phyloP scores from a whole-genome alignment of 257 asterid genomes.

The Lantana camara region DNA sequence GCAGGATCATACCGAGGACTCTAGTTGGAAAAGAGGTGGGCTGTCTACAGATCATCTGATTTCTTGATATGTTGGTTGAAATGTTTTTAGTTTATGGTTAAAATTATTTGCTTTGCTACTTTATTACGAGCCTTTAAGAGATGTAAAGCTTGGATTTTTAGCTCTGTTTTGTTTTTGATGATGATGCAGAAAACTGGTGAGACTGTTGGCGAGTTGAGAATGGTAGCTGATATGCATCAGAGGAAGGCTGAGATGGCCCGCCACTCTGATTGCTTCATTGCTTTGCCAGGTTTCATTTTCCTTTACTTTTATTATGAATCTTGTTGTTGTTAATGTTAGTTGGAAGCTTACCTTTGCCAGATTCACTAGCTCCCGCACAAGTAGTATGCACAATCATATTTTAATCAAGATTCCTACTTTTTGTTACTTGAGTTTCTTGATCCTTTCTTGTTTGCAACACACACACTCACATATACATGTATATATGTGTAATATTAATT shows the following conservation, averaged over 20 bases:
- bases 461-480: too few species aligned
- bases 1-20: slow-evolving; percentile 54
- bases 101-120: too few species aligned
- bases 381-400: not conserved
- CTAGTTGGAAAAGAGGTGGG: slow-evolving; percentile 54
- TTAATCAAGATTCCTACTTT: too few species aligned
- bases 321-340: too few species aligned
- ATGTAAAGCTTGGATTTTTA: slow-evolving; percentile 32
- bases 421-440: too few species aligned
- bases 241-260: slow-evolving; percentile 82
- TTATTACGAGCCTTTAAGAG: too few species aligned
- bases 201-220: slow-evolving; percentile 57
- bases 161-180: not conserved
- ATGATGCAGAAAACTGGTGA: slow-evolving; percentile 62
- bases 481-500: too few species aligned
- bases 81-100: not conserved
- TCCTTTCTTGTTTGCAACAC: too few species aligned
- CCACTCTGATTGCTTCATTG: slow-evolving; percentile 74
- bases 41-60: not conserved
- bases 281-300: slow-evolving; percentile 57
- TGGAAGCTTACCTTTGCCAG: slow-evolving; percentile 59
- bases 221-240: slow-evolving; percentile 74
- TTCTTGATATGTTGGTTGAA: not conserved
- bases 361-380: slow-evolving; percentile 17
- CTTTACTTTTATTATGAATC: too few species aligned